Evolutionary conservation across 2,329 filamentous ascomycete species (phyloP).

Genomic region (Sporothrix brunneoviolacea): DNA sequence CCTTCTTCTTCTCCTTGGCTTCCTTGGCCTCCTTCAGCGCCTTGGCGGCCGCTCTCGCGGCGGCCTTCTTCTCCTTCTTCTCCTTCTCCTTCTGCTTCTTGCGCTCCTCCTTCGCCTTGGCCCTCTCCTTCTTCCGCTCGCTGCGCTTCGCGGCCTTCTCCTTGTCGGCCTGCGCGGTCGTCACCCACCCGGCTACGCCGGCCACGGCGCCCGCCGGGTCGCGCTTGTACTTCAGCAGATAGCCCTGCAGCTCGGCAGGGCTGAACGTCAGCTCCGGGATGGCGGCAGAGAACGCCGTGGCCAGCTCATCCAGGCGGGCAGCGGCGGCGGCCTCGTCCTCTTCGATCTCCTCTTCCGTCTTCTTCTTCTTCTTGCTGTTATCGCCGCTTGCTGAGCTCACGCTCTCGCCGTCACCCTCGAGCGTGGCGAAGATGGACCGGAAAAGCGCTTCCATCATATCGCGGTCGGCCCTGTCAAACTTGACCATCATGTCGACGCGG

Average conservation of each 20-base stretch:
- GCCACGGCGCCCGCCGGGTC: slow-evolving; percentile 42
- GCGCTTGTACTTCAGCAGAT: slow-evolving; percentile 50
- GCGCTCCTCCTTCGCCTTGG: slow-evolving; percentile 26
- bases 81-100: slow-evolving; percentile 21
- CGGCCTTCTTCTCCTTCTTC: slow-evolving; percentile 20
- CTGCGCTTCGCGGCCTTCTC: slow-evolving; percentile 37
- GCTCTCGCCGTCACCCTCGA: slow-evolving; percentile 40
- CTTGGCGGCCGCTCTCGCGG: slow-evolving; percentile 9
- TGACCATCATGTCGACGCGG: slow-evolving; percentile 53
- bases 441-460: slow-evolving; percentile 50
- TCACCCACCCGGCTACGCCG: slow-evolving; percentile 42
- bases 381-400: neutral
- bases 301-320: slow-evolving; percentile 38
- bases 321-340: slow-evolving; percentile 28
- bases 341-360: slow-evolving; percentile 24
- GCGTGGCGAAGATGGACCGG: slow-evolving; percentile 48
- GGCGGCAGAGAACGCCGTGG: slow-evolving; percentile 40
- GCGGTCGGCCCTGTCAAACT: slow-evolving; percentile 48
- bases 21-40: slow-evolving; percentile 16
- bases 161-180: slow-evolving; percentile 41
- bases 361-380: slow-evolving; percentile 11
- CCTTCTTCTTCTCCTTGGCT: slow-evolving; percentile 16
- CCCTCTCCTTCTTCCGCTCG: slow-evolving; percentile 29
- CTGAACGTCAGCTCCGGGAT: slow-evolving; percentile 52
- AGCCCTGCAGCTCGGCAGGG: slow-evolving; percentile 55